These are phyloP conservation scores for Rugosomyces carneus DNA, from an alignment of 1,284 basidiomycete genomes.

Conservation along the genomic window DNA sequence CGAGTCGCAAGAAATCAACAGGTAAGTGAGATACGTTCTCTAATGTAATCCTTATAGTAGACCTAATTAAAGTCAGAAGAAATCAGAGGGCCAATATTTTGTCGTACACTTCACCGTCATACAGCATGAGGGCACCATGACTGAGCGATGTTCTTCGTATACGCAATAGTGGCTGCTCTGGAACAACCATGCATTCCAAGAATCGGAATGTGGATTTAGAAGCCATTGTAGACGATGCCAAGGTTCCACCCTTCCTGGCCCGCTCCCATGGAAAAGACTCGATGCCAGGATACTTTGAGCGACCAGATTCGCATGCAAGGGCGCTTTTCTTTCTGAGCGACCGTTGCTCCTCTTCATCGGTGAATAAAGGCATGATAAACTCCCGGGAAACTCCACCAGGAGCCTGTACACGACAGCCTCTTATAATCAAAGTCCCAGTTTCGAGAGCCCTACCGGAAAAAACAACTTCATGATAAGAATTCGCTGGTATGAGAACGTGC, in stretches of 20 bases:
- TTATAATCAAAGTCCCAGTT: constrained; percentile 65
- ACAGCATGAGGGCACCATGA: constrained; percentile 89
- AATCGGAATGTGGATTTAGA: constrained; percentile 39
- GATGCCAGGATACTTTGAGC: constrained; percentile 68
- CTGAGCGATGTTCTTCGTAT: constrained; percentile 84
- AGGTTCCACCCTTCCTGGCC: constrained; percentile 30
- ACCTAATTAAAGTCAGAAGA: constrained; percentile 39
- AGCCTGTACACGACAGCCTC: constrained; percentile 75
- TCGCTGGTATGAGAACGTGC: constrained; percentile 62
- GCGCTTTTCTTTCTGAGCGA: constrained; percentile 51
- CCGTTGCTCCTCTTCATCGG: constrained; percentile 65
- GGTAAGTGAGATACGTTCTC: constrained; percentile 82
- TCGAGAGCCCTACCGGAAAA: constrained; percentile 64
- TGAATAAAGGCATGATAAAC: constrained; percentile 72
- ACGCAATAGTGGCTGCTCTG: constrained; percentile 81
- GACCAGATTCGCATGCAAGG: constrained; percentile 56
- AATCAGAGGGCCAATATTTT: background rate
- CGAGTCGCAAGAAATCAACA: constrained; percentile 80
- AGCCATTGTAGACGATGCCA: constrained; percentile 21
- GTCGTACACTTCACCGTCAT: constrained; percentile 83
- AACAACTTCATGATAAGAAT: constrained; percentile 68
- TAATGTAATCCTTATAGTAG: constrained; percentile 75
- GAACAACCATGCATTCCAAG: constrained; percentile 74
- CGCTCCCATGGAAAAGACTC: constrained; percentile 58
- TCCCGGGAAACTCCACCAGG: constrained; percentile 68